Base-by-base conservation (phyloP, 495 filamentous ascomycete species). In the Aspergillus wentii region DNA sequence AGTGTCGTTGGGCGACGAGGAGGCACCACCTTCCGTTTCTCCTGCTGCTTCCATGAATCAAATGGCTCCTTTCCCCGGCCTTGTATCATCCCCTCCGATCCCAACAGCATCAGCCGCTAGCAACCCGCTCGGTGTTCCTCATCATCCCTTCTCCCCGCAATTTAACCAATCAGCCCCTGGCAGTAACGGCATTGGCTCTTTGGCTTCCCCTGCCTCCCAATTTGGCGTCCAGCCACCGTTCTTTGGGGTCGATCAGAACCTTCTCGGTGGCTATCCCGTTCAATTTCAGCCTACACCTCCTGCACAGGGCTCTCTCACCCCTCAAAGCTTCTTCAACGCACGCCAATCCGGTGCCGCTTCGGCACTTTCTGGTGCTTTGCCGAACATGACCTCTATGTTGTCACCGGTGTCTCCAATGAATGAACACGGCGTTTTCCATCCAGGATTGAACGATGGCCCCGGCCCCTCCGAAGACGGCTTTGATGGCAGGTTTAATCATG, bases 1-100 rank as follows among this genome's bases (percentile, higher is more conserved):
- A 30, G 92, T 96, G 2, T 84, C 74, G 13, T 71, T 83, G 37
- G 83, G 79, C 16, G 82, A 83, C 30, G 82, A 86, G 8, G 84
- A 90, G 17, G 70, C 77, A 11, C 59, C 58, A 26, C 72, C 75
- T 9, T 70, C 86, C 8, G 83, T 87, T 51, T 92, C 88, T 10
- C 88, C 88, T 22, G 83, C 81, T 1, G 80, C 73, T 16, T 74
- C 73, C 15, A 80, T 80, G 45, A 82, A 75, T 48, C 76, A 76
- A 39, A 62, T 72, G 8, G 61, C 68, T 7, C 66, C 75, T n/a
- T 72, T 75, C 15, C 78, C 61, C 17, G 69, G 80, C 28, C 72
- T 80, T 6, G 79, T 84, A 44, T 71, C 69, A 5, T 67, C 72
- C 7, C 68, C 71, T 8, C 76, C 82, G 33, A 64, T 77, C 33